phyloP scores from a whole-genome alignment of 768 basidiomycete species.

The Agaricus bisporus region DNA sequence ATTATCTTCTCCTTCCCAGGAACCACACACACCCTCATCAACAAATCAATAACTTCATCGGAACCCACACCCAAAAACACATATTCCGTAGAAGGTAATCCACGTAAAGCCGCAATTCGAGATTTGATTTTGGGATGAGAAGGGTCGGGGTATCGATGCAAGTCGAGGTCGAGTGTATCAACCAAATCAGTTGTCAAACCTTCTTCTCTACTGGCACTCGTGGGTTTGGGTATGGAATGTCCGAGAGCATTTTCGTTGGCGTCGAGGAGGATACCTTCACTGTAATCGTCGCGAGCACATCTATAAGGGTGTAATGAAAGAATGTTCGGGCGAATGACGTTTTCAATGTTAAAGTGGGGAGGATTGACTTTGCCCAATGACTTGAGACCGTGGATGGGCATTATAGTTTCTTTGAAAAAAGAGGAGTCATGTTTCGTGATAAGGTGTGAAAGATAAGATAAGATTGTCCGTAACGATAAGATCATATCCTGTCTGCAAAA shows the following conservation, averaged over 20 bases:
- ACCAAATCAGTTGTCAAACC: constrained; percentile 29
- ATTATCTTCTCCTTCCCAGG: constrained; percentile 81
- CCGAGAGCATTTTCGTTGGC: constrained; percentile 98
- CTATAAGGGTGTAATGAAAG: constrained; percentile 88
- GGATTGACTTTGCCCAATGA: constrained; percentile 38
- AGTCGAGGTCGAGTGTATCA: constrained; percentile 38
- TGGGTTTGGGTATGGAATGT: constrained; percentile 52
- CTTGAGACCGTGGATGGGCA: constrained; percentile 63
- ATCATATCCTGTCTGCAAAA: constrained; percentile 30
- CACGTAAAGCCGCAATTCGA: constrained; percentile 68
- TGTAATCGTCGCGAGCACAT: constrained; percentile 95
- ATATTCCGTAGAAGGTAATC: constrained; percentile 54
- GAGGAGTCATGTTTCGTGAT: constrained; percentile 7
- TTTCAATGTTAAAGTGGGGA: constrained; percentile 78
- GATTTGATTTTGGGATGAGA: constrained; percentile 75
- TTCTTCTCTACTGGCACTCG: not conserved
- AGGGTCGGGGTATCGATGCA: constrained; percentile 94
- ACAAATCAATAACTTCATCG: constrained; percentile 92
- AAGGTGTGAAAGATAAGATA: constrained; percentile 14
- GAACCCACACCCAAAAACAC: constrained; percentile 96
- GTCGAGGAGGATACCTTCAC: constrained; percentile 85
- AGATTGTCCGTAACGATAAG: not conserved
- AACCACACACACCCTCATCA: constrained; percentile 83
- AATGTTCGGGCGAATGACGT: constrained; percentile 90
- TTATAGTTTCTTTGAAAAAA: constrained; percentile 16